A percentile compares a stretch with the other conserved stretches of the same genome.
These are phyloP conservation scores for Backusella liffmaniae DNA, from an alignment of 192 early-diverging fungal genomes.

Conservation along the genomic window DNA sequence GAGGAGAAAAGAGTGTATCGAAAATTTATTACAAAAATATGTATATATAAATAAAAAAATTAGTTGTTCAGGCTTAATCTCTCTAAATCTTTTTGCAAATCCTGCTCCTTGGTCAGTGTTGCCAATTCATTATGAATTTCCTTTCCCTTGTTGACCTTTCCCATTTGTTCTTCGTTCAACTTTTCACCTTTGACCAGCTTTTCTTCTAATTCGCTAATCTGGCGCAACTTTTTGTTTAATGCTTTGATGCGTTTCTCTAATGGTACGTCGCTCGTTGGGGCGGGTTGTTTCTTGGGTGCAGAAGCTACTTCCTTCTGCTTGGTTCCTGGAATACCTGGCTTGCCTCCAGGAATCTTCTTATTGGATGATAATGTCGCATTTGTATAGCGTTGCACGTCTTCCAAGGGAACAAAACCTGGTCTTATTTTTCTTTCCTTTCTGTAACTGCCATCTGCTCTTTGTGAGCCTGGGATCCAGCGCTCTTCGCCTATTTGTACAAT, in stretches of 20 bases:
- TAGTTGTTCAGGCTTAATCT: neutral
- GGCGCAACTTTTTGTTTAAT: slow-evolving; percentile 68
- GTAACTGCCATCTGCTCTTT: slow-evolving; percentile 66
- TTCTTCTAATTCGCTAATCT: slow-evolving; percentile 61
- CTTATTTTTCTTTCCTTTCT: slow-evolving; percentile 71
- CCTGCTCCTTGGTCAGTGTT: slow-evolving; percentile 11
- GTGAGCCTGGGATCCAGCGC: slow-evolving; percentile 59
- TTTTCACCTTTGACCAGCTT: slow-evolving; percentile 45
- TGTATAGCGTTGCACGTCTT: slow-evolving; percentile 63
- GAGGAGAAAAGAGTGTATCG: neutral
- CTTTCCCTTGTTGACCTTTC: slow-evolving; percentile 57
- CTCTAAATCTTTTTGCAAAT: neutral
- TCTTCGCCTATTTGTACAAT: slow-evolving; percentile 42
- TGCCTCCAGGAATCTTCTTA: slow-evolving; percentile 6
- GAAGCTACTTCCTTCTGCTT: slow-evolving; percentile 13
- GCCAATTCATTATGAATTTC: slow-evolving; percentile 43
- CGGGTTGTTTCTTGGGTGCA: neutral
- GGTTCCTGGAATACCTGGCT: slow-evolving; percentile 12
- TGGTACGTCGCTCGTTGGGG: neutral
- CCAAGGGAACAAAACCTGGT: slow-evolving; percentile 63
- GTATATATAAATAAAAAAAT: too few relatives aligned
- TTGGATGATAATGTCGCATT: slow-evolving; percentile 46
- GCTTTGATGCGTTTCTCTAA: slow-evolving; percentile 55
- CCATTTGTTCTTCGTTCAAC: slow-evolving; percentile 57
- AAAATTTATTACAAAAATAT: neutral